Conservation (phyloP, 2,329 filamentous ascomycete species). For the Cladorrhinum sp. region DNA sequence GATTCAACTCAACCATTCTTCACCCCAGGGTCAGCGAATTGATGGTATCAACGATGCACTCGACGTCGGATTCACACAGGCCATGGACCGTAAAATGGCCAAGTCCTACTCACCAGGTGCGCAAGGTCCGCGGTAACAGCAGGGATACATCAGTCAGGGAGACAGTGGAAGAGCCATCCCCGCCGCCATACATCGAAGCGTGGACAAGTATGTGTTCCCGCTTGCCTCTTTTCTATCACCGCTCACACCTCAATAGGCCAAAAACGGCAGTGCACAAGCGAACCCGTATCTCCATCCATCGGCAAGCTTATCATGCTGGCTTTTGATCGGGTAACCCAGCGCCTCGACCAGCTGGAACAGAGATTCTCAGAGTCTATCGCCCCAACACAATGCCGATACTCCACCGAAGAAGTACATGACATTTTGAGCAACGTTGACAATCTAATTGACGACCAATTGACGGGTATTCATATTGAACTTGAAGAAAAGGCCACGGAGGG, state of each 20-base stretch:
- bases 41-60: slow-evolving; percentile 10
- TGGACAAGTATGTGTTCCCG: not conserved
- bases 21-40: slow-evolving; percentile 11
- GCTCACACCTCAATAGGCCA: not conserved
- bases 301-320: slow-evolving; percentile 5
- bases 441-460: slow-evolving; percentile 7
- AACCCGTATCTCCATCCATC: not conserved
- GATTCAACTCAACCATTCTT: slow-evolving; percentile 9
- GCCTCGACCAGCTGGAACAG: slow-evolving; percentile 7
- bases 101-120: not conserved
- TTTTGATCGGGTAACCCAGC: slow-evolving; percentile 1
- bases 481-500: slow-evolving; percentile 8
- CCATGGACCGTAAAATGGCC: not conserved
- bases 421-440: slow-evolving; percentile 4
- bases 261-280: slow-evolving; percentile 10
- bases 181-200: slow-evolving; percentile 5
- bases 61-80: slow-evolving; percentile 2
- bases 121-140: not conserved
- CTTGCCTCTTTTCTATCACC: no score
- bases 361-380: not conserved
- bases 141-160: not conserved
- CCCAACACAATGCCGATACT: slow-evolving; percentile 5
- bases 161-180: not conserved
- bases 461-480: slow-evolving; percentile 2
- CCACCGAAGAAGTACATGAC: slow-evolving; percentile 2